These are phyloP conservation scores for Basipetospora chlamydospora DNA, from an alignment of 2,329 filamentous ascomycete species.

Conservation along the genomic window DNA sequence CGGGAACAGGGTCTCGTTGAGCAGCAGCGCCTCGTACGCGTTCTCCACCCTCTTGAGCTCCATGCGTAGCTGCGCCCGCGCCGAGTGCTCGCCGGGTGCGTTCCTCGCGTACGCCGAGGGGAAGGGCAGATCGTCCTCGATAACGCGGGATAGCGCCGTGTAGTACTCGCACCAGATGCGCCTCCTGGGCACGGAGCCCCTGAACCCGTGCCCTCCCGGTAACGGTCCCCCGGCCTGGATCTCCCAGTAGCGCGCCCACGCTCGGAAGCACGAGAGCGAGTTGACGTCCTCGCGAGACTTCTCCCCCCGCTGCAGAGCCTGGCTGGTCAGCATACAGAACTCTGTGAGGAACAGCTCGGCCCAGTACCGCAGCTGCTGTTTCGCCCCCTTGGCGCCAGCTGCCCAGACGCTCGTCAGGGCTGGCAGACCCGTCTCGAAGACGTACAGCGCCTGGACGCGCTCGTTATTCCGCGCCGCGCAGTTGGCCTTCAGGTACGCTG, in stretches of 20 bases:
- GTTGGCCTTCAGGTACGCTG: constrained; percentile 61
- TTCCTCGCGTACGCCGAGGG: constrained; percentile 30
- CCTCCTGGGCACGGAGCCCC: constrained; percentile 45
- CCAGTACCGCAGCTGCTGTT: constrained; percentile 61
- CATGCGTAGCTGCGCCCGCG: constrained; percentile 49
- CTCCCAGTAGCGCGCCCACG: constrained; percentile 60
- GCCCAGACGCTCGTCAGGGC: constrained; percentile 43
- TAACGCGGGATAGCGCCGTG: constrained; percentile 57
- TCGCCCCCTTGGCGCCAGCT: constrained; percentile 33
- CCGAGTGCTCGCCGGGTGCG: constrained; percentile 33
- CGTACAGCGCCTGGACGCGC: constrained; percentile 44
- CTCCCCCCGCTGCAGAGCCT: constrained; percentile 37
- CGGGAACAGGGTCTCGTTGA: constrained; percentile 71
- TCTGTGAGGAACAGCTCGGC: constrained; percentile 64
- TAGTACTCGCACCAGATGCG: constrained; percentile 81
- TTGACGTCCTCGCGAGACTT: constrained; percentile 35
- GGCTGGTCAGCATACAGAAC: constrained; percentile 54
- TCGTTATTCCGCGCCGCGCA: constrained; percentile 35
- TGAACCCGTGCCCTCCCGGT: constrained; percentile 41
- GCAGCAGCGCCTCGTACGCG: constrained; percentile 63
- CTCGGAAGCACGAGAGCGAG: constrained; percentile 41
- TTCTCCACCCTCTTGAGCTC: constrained; percentile 70
- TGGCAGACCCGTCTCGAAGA: constrained; percentile 51
- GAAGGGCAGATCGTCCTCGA: constrained; percentile 52
- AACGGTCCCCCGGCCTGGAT: constrained; percentile 28